Conservation (phyloP, 352 stramenopile species). For the Pythium dissotocum region DNA sequence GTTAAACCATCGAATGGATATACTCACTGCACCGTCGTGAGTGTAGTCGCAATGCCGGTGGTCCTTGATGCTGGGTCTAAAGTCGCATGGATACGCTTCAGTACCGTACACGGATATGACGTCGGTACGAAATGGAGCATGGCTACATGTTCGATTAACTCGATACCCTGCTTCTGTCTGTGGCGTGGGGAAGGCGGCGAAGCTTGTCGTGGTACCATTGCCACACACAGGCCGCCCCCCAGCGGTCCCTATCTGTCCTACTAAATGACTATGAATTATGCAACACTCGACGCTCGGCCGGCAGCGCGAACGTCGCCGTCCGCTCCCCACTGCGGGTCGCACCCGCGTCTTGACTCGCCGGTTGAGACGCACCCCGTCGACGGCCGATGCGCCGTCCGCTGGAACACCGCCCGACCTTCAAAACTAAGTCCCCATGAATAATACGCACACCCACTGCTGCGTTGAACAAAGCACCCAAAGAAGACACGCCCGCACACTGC, state of each 20-base stretch:
- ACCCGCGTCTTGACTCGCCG: neutral
- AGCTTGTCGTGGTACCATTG: constrained; percentile 24
- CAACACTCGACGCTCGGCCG: neutral
- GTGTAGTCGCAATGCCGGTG: too few species aligned
- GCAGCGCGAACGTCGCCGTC: neutral
- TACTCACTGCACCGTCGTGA: too few species aligned
- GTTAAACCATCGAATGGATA: too few species aligned
- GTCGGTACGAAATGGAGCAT: neutral
- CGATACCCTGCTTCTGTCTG: neutral
- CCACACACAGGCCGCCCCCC: neutral
- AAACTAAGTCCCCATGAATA: constrained; percentile 3
- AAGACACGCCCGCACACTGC: neutral
- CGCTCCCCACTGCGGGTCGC: constrained; percentile 1
- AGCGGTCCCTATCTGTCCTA: constrained; percentile 30
- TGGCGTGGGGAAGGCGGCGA: neutral
- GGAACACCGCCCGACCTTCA: neutral
- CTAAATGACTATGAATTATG: constrained; percentile 15
- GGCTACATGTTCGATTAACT: neutral
- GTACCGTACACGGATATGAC: neutral
- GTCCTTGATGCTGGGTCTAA: neutral
- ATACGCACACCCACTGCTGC: constrained; percentile 2
- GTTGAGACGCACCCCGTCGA: neutral
- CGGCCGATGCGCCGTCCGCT: neutral
- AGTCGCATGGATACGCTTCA: neutral
- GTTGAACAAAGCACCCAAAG: constrained; percentile 1